Evolutionary conservation across 371 early-diverging fungal genomes (phyloP).

Genomic region (Ordospora pajunii): DNA sequence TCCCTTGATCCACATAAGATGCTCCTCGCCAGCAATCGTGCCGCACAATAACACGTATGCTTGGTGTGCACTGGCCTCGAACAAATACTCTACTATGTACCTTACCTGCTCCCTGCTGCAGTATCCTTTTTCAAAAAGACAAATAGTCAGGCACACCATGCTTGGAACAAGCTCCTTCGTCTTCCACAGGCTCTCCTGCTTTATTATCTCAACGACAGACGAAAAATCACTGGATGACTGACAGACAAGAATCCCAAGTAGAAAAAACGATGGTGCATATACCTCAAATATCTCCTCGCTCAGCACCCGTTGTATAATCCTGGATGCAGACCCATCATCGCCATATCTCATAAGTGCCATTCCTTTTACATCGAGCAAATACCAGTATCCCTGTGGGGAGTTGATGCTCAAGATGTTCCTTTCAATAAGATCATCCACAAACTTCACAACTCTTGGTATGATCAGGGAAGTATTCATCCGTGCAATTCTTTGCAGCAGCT

Average conservation of each 20-base stretch:
- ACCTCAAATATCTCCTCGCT: constrained; percentile 26
- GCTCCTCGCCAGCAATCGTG: background rate
- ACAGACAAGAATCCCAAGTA: constrained; percentile 1
- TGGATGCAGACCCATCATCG: background rate
- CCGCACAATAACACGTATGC: background rate
- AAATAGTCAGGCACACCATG: constrained; percentile 16
- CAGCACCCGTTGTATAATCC: background rate
- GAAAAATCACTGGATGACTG: background rate
- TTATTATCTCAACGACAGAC: constrained; percentile 12
- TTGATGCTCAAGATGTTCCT: constrained; percentile 20
- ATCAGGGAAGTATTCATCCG: background rate
- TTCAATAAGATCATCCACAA: background rate
- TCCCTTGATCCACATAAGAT: background rate
- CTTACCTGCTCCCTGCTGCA: constrained; percentile 10
- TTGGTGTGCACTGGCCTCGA: background rate
- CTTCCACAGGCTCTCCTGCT: constrained; percentile 9
- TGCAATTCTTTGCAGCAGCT: constrained; percentile 14
- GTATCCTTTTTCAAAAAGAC: constrained; percentile 11
- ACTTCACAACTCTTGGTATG: background rate
- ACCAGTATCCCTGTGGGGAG: background rate
- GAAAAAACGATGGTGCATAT: constrained; percentile 3
- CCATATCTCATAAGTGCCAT: background rate
- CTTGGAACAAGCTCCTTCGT: constrained; percentile 10
- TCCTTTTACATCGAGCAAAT: constrained; percentile 22
- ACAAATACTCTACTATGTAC: constrained; percentile 17